Conservation (phyloP, 345 rosid genomes). For the Eucalyptus guilfoylei region DNA sequence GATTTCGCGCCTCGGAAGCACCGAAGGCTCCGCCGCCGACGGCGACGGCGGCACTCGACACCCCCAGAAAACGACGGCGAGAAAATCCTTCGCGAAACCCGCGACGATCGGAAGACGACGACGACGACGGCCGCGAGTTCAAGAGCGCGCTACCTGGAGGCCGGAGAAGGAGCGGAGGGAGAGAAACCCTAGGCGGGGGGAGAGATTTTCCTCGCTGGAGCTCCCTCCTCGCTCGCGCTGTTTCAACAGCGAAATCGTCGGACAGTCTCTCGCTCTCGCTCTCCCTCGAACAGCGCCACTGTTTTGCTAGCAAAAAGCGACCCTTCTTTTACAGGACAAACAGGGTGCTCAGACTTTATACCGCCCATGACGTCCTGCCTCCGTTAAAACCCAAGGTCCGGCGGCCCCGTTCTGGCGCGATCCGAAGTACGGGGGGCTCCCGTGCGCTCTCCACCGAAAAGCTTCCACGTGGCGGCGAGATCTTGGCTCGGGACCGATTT, state of each 20-base stretch:
- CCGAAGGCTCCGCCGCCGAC: not conserved
- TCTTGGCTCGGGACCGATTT: not conserved
- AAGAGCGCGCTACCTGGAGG: not conserved
- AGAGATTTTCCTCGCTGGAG: not conserved
- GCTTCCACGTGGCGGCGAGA: not conserved
- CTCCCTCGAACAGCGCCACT: not conserved
- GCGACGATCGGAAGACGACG: not conserved
- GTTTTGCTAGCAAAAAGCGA: not conserved
- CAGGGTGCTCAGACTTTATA: not conserved
- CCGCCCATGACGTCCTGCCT: not conserved
- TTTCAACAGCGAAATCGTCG: not conserved
- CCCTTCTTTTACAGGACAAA: not conserved
- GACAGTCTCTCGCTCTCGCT: not conserved
- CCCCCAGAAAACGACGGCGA: not conserved
- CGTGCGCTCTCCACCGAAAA: not conserved
- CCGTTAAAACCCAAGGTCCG: not conserved
- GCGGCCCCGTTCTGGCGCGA: not conserved
- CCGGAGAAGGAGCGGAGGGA: not conserved
- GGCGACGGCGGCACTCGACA: too few species aligned
- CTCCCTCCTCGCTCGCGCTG: not conserved
- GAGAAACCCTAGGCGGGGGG: not conserved
- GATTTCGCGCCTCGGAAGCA: not conserved
- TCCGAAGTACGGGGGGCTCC: not conserved
- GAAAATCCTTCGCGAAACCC: not conserved
- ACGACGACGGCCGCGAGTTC: too few species aligned